These are phyloP conservation scores for Ramularia endophylla DNA, from an alignment of 2,329 filamentous ascomycete genomes.

Conservation along the genomic window DNA sequence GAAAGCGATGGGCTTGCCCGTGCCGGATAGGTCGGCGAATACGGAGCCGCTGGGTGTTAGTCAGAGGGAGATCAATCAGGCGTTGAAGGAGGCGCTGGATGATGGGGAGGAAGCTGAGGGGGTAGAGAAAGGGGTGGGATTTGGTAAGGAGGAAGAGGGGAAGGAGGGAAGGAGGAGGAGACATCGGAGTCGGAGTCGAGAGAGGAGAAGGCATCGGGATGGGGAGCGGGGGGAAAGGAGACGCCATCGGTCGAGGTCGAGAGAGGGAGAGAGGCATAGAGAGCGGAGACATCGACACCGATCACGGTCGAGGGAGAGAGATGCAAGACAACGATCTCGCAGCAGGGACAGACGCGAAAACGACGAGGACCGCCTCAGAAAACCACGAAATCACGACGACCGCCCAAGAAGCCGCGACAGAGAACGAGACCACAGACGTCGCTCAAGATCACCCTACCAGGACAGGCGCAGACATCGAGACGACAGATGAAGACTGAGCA, in stretches of 20 bases:
- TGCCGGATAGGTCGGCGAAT: slow-evolving; percentile 56
- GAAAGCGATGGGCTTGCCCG: slow-evolving; percentile 71
- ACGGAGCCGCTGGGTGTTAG: slow-evolving; percentile 53
- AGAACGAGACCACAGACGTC: slow-evolving; percentile 9
- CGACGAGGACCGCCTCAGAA: slow-evolving; percentile 4
- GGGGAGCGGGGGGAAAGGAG: slow-evolving; percentile 18
- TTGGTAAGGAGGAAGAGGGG: slow-evolving; percentile 16
- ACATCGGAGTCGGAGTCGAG: slow-evolving; percentile 21
- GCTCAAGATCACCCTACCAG: slow-evolving; percentile 20
- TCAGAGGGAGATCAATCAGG: slow-evolving; percentile 52
- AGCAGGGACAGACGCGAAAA: slow-evolving; percentile 14
- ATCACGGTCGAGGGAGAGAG: slow-evolving; percentile 17
- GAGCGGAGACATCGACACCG: slow-evolving; percentile 20
- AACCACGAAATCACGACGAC: slow-evolving; percentile 12
- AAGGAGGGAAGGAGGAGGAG: slow-evolving; percentile 16
- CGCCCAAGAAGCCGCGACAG: slow-evolving; percentile 10
- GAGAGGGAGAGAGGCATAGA: slow-evolving; percentile 19
- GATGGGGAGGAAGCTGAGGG: slow-evolving; percentile 35
- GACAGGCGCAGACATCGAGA: slow-evolving; percentile 12
- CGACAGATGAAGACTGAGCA: too few relatives aligned
- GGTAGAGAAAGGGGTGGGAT: slow-evolving; percentile 26
- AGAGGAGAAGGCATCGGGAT: slow-evolving; percentile 17
- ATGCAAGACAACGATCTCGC: slow-evolving; percentile 15
- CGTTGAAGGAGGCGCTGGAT: slow-evolving; percentile 43
- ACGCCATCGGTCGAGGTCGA: slow-evolving; percentile 24